A percentile compares a stretch with the other conserved stretches of the same genome.
These are phyloP conservation scores for Otatea glauca DNA, from an alignment of 176 grass and related monocot genomes.

Conservation along the genomic window DNA sequence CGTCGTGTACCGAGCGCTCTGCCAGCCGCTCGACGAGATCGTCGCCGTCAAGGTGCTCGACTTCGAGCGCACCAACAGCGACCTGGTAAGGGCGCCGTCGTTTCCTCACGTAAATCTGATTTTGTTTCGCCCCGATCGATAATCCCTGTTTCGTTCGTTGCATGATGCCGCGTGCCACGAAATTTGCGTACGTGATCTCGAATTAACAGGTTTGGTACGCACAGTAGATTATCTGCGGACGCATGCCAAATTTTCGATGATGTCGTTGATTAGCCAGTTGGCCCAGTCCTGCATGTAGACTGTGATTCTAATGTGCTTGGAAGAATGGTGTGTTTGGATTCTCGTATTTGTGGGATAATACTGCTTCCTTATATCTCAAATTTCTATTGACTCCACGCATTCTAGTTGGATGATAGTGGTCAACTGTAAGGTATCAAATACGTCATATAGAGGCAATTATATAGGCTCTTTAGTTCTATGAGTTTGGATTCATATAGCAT, in stretches of 20 bases:
- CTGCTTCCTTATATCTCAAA: neutral
- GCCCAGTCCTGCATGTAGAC: neutral
- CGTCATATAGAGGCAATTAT: neutral
- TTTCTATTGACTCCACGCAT: neutral
- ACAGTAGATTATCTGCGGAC: neutral
- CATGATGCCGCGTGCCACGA: neutral
- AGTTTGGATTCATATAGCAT: neutral
- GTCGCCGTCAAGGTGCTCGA: conserved; percentile 96
- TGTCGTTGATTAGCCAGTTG: neutral
- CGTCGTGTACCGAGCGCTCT: conserved; percentile 78
- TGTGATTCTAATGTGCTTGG: neutral
- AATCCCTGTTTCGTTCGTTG: neutral
- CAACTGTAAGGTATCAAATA: neutral
- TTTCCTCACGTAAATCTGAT: neutral
- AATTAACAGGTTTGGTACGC: neutral
- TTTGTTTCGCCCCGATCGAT: neutral
- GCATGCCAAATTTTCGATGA: neutral
- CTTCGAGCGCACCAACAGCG: conserved; percentile 88
- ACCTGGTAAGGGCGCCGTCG: conserved; percentile 53
- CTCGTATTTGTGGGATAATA: neutral
- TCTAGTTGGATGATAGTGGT: neutral
- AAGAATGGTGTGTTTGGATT: neutral
- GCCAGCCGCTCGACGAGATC: conserved; percentile 64
- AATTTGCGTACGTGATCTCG: neutral
- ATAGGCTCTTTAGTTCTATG: neutral